phyloP scores from a whole-genome alignment of 768 basidiomycete genomes.

The Leccinum pellstonianum region DNA sequence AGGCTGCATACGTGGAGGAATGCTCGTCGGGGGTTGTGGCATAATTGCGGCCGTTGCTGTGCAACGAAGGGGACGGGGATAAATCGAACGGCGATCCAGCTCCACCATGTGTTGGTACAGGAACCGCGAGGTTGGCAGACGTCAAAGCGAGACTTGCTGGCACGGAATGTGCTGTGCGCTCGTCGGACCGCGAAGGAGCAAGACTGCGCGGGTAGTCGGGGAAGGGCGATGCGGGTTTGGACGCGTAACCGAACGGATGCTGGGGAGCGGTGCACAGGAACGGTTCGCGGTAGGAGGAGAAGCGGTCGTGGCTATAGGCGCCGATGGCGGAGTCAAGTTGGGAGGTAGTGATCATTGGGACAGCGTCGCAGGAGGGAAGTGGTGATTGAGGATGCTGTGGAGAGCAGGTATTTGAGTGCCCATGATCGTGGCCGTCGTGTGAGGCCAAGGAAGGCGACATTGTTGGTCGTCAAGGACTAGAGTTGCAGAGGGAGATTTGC shows the following conservation, averaged over 20 bases:
- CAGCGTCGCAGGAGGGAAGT: constrained; percentile 8
- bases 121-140: constrained; percentile 5
- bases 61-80: constrained; percentile 21
- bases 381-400: not conserved
- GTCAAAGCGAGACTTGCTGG: not conserved
- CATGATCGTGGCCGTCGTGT: not conserved
- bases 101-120: not conserved
- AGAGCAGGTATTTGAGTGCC: constrained; percentile 30
- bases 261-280: not conserved
- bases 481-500: constrained; percentile 34
- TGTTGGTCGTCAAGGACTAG: constrained; percentile 34
- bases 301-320: constrained; percentile 1
- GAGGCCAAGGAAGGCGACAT: constrained; percentile 31
- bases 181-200: constrained; percentile 3
- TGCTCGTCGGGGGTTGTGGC: constrained; percentile 12
- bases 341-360: constrained; percentile 20
- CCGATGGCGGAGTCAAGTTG: constrained; percentile 4
- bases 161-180: constrained; percentile 1
- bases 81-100: constrained; percentile 35
- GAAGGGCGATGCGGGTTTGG: constrained; percentile 2
- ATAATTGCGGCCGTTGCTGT: constrained; percentile 8
- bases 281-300: constrained; percentile 12
- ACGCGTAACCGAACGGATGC: constrained; percentile 2
- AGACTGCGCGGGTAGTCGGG: constrained; percentile 4
- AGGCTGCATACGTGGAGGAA: constrained; percentile 34